These are phyloP conservation scores for Diutina siamensis DNA, from an alignment of 1,139 yeast genomes.

Conservation along the genomic window DNA sequence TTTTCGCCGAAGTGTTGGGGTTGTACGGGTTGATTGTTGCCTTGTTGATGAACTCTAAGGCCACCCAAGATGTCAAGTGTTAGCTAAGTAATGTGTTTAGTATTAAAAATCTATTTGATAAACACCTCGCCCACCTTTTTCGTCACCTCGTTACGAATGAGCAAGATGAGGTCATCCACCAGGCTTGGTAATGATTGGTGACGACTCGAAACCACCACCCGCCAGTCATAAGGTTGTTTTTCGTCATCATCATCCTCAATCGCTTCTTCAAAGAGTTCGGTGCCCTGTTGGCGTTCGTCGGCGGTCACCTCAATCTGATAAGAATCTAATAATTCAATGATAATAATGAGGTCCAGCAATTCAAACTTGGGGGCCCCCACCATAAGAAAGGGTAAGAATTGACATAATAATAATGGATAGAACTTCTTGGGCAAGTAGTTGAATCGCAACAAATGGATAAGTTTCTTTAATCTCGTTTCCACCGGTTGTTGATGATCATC, in stretches of 20 bases:
- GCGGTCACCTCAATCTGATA: conserved; percentile 24
- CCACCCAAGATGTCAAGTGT: conserved; percentile 82
- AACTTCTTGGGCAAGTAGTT: conserved; percentile 52
- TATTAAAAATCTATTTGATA: no score
- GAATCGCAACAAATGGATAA: conserved; percentile 50
- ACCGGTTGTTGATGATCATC: not conserved
- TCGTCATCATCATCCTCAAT: conserved; percentile 18
- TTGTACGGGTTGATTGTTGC: conserved; percentile 97
- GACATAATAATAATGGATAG: conserved; percentile 39
- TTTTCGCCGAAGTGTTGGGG: conserved; percentile 98
- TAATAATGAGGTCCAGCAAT: conserved; percentile 33
- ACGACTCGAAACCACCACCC: conserved; percentile 14
- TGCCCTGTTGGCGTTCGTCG: conserved; percentile 7
- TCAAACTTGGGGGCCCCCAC: conserved; percentile 18
- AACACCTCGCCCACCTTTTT: conserved; percentile 30
- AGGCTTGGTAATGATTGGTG: conserved; percentile 15
- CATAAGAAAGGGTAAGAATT: conserved; percentile 32
- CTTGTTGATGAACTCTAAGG: conserved; percentile 91
- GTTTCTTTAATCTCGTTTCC: conserved; percentile 20
- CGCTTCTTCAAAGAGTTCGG: conserved; percentile 10
- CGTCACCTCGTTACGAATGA: conserved; percentile 23
- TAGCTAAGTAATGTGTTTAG: no score
- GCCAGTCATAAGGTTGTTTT: conserved; percentile 23
- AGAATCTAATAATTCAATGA: conserved; percentile 37
- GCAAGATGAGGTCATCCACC: conserved; percentile 16